Conservation (phyloP, 495 filamentous ascomycete genomes). For the Staphylotrichum longicolle region DNA sequence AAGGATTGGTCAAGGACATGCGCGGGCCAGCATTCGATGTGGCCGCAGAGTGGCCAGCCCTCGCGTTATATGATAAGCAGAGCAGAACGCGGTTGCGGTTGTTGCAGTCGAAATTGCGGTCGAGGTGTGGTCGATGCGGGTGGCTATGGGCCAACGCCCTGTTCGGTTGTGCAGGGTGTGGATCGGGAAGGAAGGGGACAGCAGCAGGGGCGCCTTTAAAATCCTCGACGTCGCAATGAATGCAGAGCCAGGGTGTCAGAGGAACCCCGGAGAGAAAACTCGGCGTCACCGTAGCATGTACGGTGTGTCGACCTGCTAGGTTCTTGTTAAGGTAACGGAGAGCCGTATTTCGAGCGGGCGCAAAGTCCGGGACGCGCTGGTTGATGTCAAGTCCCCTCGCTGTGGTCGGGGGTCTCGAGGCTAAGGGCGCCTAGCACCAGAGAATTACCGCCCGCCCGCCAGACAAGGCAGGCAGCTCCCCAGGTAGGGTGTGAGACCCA, state of each 20-base stretch:
- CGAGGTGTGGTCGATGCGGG: constrained; percentile 10
- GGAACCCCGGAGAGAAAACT: constrained; percentile 4
- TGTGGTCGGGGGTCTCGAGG: neutral
- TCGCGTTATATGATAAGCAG: constrained; percentile 7
- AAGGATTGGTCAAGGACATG: neutral
- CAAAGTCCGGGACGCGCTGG: neutral
- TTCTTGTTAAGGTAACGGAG: neutral
- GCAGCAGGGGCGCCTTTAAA: constrained; percentile 15
- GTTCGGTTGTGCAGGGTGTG: constrained; percentile 13
- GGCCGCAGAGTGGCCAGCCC: constrained; percentile 9
- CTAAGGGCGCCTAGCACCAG: neutral
- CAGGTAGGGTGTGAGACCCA: constrained; percentile 4
- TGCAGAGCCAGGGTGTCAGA: constrained; percentile 4
- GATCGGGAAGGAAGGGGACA: constrained; percentile 9
- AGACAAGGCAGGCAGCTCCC: neutral
- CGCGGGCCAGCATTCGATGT: constrained; percentile 9
- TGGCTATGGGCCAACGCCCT: constrained; percentile 16
- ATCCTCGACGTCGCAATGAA: constrained; percentile 17
- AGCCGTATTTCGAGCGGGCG: neutral
- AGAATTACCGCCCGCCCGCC: neutral
- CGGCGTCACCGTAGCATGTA: neutral
- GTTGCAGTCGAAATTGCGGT: constrained; percentile 5
- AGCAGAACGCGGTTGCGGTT: constrained; percentile 11
- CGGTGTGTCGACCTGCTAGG: too few relatives aligned
- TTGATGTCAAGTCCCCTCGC: neutral